Conservation (phyloP, 306 rosid species). For the Citrullus amarus region DNA sequence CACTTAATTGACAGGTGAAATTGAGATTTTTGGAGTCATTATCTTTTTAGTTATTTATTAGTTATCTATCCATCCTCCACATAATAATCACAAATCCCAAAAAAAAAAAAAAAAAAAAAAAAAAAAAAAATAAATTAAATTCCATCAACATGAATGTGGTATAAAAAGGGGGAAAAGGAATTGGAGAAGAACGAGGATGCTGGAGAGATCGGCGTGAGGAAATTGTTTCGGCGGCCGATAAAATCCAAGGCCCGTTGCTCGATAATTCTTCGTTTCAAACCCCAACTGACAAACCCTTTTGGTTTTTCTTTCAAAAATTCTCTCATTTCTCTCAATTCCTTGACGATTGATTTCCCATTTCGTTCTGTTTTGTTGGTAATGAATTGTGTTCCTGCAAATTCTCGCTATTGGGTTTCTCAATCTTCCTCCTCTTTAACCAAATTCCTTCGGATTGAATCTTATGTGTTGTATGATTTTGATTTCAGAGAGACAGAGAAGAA, state of each 20-base stretch:
- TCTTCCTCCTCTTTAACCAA: not conserved
- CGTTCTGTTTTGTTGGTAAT: not conserved
- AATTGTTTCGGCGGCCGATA: conserved; percentile 27
- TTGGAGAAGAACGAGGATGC: not conserved
- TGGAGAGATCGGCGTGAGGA: conserved; percentile 4
- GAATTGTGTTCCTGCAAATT: not conserved
- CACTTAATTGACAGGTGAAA: not conserved
- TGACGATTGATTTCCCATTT: not conserved
- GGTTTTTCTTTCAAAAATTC: not conserved
- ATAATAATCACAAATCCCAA: not conserved
- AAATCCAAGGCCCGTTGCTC: not conserved
- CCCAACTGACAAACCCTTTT: not conserved
- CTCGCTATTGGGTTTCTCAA: not conserved
- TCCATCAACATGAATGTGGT: not conserved
- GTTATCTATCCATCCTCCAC: not conserved
- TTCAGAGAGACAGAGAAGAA: not conserved
- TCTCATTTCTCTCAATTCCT: not conserved
- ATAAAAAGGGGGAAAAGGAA: not conserved
- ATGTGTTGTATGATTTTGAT: not conserved
- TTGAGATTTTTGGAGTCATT: not conserved
- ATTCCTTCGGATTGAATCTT: not conserved
- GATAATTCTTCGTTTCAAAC: conserved; percentile 12
- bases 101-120: not conserved
- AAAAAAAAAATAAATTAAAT: not conserved
- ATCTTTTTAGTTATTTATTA: not conserved